phyloP scores from a whole-genome alignment of 108 stramenopile species.

The Cyclotella baltica region DNA sequence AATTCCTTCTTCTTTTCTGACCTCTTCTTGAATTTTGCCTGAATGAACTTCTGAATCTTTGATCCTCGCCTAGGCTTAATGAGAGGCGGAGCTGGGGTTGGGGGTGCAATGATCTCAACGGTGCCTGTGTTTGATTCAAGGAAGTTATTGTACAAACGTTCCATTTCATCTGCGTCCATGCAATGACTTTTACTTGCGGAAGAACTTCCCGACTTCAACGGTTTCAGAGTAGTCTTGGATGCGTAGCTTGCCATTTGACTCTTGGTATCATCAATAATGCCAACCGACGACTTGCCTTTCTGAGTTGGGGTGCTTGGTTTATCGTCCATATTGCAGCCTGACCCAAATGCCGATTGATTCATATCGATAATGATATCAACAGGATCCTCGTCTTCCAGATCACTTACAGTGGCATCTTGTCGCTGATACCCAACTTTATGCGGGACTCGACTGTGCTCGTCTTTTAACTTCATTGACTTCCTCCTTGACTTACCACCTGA shows the following conservation, averaged over 20 bases:
- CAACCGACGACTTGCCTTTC: neutral
- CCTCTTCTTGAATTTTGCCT: neutral
- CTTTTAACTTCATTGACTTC: neutral
- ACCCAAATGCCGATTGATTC: neutral
- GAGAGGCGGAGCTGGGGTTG: neutral
- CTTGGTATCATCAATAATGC: neutral
- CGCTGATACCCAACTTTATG: neutral
- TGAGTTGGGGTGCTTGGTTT: neutral
- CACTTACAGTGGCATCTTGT: neutral
- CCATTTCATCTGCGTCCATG: neutral
- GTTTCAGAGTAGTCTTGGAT: conserved; percentile 8
- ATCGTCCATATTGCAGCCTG: neutral
- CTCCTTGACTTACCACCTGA: neutral
- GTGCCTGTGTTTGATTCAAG: neutral
- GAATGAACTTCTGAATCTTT: neutral
- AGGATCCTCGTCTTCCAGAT: neutral
- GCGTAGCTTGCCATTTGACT: neutral
- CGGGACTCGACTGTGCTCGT: neutral
- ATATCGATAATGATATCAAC: neutral
- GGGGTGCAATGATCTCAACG: neutral
- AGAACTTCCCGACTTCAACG: neutral
- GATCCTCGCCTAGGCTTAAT: neutral
- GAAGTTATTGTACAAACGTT: neutral
- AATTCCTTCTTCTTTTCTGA: conserved; percentile 17
- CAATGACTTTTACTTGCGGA: neutral